A percentile compares a stretch with the other conserved stretches of the same genome.
Conservation (phyloP, 306 rosid species). For the Mimosa pudica region DNA sequence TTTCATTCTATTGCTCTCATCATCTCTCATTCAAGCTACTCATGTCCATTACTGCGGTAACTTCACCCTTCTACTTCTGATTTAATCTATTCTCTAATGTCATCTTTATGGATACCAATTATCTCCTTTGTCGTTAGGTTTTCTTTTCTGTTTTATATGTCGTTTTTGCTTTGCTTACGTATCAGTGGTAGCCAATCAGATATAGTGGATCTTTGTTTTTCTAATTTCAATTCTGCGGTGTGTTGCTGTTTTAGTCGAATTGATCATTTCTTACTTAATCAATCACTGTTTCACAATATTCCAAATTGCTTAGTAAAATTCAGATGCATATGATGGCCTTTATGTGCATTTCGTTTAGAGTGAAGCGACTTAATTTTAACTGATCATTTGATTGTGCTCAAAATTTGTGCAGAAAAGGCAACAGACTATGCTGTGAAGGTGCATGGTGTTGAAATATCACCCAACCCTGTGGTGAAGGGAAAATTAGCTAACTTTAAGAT, state of each 20-base stretch:
- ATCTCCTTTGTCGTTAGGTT: background rate
- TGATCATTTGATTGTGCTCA: background rate
- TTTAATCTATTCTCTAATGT: background rate
- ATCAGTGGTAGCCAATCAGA: background rate
- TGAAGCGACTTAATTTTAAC: background rate
- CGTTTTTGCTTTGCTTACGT: background rate
- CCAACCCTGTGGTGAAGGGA: conserved; percentile 57
- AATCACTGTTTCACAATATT: background rate
- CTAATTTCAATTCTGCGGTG: background rate
- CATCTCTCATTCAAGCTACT: conserved; percentile 34
- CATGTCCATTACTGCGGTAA: conserved; percentile 56
- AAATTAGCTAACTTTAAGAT: conserved; percentile 57
- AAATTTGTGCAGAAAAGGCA: conserved; percentile 43
- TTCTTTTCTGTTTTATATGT: background rate
- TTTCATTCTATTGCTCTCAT: conserved; percentile 28
- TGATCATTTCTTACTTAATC: background rate
- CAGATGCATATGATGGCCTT: background rate
- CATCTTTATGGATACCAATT: background rate
- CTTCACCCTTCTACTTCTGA: conserved; percentile 2
- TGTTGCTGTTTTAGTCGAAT: background rate
- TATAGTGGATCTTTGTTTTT: background rate
- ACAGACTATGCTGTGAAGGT: conserved; percentile 59
- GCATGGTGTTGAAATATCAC: conserved; percentile 48
- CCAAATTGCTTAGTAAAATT: background rate
- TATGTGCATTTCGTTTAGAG: background rate